These are phyloP conservation scores for Vanrija sp. DNA, from an alignment of 1,284 basidiomycete species.

Conservation along the genomic window DNA sequence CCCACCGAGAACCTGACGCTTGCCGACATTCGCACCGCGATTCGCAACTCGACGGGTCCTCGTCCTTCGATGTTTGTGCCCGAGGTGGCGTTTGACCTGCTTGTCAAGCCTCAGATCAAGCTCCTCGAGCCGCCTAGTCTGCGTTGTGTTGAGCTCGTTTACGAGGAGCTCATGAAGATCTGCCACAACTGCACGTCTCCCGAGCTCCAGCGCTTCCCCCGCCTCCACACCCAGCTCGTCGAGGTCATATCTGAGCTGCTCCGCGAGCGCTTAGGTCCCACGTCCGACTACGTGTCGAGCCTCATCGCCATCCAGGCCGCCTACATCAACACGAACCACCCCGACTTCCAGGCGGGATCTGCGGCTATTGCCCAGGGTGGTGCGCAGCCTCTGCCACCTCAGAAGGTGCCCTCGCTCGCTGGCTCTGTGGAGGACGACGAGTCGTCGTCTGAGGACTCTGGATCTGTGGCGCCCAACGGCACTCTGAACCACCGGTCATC, in stretches of 20 bases:
- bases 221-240: conserved; percentile 86
- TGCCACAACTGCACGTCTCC: conserved; percentile 95
- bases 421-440: conserved; percentile 36
- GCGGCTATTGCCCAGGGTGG: conserved; percentile 48
- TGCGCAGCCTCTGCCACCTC: conserved; percentile 20
- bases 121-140: conserved; percentile 88
- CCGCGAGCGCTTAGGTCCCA: conserved; percentile 90
- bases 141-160: conserved; percentile 95
- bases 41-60: conserved; percentile 96
- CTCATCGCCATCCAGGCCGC: conserved; percentile 96
- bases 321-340: conserved; percentile 73
- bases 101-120: conserved; percentile 99
- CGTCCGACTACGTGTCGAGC: conserved; percentile 91
- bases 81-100: conserved; percentile 92
- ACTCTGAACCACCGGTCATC: conserved; percentile 58
- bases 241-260: conserved; percentile 97
- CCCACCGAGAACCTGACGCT: conserved; percentile 86
- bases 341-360: conserved; percentile 49
- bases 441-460: conserved; percentile 40
- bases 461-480: conserved; percentile 54
- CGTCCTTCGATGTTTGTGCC: conserved; percentile 94
- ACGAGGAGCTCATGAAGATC: conserved; percentile 98
- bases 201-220: conserved; percentile 95
- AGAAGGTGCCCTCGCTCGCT: conserved; percentile 27
- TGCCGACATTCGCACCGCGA: conserved; percentile 95